phyloP scores from a whole-genome alignment of 164 flowering plant genomes.

The Sextonia rubra region DNA sequence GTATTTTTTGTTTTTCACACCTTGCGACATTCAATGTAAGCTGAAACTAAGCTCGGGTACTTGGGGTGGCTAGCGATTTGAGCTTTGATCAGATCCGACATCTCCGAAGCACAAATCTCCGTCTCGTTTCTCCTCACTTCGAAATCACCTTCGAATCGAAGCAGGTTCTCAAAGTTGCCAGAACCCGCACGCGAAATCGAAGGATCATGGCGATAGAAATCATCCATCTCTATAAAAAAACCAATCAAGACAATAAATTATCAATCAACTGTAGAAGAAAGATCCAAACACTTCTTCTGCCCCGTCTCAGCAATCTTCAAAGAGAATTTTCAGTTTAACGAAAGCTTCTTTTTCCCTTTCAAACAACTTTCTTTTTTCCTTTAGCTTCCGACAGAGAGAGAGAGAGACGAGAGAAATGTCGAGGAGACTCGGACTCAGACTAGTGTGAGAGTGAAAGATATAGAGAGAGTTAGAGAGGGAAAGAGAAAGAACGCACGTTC shows the following conservation, averaged over 20 bases:
- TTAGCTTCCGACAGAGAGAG: too few species aligned
- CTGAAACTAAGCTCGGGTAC: slow-evolving; percentile 66
- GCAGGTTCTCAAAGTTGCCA: slow-evolving; percentile 41
- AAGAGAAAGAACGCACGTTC: not conserved
- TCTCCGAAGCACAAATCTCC: slow-evolving; percentile 18
- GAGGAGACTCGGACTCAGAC: too few species aligned
- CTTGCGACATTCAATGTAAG: slow-evolving; percentile 91
- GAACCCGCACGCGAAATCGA: slow-evolving; percentile 34
- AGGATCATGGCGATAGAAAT: slow-evolving; percentile 38
- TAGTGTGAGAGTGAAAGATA: not conserved
- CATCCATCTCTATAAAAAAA: slow-evolving; percentile 40
- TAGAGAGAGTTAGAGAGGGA: not conserved
- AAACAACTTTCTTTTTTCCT: not conserved
- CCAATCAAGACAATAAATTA: too few species aligned
- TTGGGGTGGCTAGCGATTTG: slow-evolving; percentile 80
- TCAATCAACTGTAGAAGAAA: not conserved
- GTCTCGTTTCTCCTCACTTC: slow-evolving; percentile 16
- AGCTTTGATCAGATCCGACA: slow-evolving; percentile 46
- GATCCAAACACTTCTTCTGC: not conserved
- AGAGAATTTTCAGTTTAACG: not conserved
- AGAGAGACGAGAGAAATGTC: not conserved
- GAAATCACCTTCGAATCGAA: slow-evolving; percentile 22
- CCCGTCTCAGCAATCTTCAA: not conserved
- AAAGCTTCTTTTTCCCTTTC: not conserved
- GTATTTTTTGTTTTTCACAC: slow-evolving; percentile 20